Base-by-base conservation (phyloP, 805 yeast genomes). In the Pichia sporocuriosa region DNA sequence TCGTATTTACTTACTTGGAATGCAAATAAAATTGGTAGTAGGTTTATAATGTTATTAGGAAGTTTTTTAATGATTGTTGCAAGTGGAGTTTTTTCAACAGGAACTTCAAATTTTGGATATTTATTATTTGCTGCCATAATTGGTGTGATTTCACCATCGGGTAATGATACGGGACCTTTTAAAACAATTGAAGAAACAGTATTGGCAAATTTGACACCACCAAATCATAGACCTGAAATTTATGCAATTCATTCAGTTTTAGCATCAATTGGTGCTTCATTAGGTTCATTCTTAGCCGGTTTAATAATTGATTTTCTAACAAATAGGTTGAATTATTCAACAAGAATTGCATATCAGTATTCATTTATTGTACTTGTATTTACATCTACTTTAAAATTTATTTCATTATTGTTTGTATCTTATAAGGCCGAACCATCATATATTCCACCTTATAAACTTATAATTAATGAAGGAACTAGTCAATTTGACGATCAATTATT, bases 91-190 rank as follows among this genome's bases (percentile, higher is more conserved):
- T 87, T 87, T 57, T 73, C 81, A n/a, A 51, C 62, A 0, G 61
- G 63, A 20, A 66, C 68, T 45, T 67, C 74, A 26, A 73, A 74
- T 49, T 85, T 68, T 57, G 55, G 62, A 48, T 47, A 81, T 1
- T 65, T 87, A 30, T 62, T 87, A 17, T 20, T 69, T 2, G 93
- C 93, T 8, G 93, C 95, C 2, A 73, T 84, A 2, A 44, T 84
- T 24, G 96, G 96, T 1, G 95, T 87, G 15, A 83, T 87, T 7
- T 84, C 95, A 2, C 93, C 95, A 2, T 77, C 86, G 23, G 95
- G 96, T 20, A 88, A 81, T 54, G 96, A 87, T 55, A 85, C 89
- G 0, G 96, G 96, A 0, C 96, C 96, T 0, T 87, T 87, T 60
- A 81, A 84, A 55, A 77, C 93, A 0, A 78, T 87, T 23, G 96